Evolutionary conservation across 2,329 filamentous ascomycete species (phyloP).

Genomic region (Botrytis deweyae): DNA sequence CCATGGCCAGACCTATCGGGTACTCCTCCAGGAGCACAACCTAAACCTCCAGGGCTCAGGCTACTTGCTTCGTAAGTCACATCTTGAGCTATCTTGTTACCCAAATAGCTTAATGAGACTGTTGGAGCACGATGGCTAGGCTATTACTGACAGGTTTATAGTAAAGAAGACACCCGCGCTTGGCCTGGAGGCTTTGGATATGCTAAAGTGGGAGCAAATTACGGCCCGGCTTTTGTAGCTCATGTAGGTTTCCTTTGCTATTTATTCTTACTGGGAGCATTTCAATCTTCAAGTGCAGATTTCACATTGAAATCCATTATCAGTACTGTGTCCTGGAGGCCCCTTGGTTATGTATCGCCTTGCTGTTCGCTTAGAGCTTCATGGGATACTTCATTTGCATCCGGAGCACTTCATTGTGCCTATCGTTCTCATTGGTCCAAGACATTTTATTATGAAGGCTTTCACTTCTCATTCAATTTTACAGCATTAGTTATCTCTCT

Average conservation of each 20-base stretch:
- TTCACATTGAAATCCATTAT: background rate
- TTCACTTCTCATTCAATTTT: background rate
- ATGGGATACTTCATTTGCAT: background rate
- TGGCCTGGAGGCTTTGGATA: slow-evolving; percentile 94
- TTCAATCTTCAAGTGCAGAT: background rate
- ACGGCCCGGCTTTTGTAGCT: slow-evolving; percentile 78
- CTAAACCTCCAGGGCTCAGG: slow-evolving; percentile 57
- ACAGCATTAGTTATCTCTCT: background rate
- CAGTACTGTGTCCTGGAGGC: background rate
- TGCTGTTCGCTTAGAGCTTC: background rate
- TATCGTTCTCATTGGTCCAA: background rate
- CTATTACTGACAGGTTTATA: background rate
- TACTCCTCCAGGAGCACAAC: slow-evolving; percentile 40
- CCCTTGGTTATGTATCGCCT: background rate
- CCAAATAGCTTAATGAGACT: too few relatives aligned
- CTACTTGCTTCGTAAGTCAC: slow-evolving; percentile 63
- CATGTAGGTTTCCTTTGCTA: background rate
- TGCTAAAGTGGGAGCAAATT: slow-evolving; percentile 91
- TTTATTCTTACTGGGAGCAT: background rate
- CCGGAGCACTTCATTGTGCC: background rate
- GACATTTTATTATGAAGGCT: background rate
- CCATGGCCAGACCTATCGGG: slow-evolving; percentile 49
- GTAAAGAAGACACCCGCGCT: slow-evolving; percentile 75
- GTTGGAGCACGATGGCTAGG: too few relatives aligned
- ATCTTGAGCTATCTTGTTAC: too few relatives aligned